Evolutionary conservation across 495 filamentous ascomycete genomes (phyloP), one percentile per base, ranked within the genome.

Genomic region (Xylaria castorea): DNA sequence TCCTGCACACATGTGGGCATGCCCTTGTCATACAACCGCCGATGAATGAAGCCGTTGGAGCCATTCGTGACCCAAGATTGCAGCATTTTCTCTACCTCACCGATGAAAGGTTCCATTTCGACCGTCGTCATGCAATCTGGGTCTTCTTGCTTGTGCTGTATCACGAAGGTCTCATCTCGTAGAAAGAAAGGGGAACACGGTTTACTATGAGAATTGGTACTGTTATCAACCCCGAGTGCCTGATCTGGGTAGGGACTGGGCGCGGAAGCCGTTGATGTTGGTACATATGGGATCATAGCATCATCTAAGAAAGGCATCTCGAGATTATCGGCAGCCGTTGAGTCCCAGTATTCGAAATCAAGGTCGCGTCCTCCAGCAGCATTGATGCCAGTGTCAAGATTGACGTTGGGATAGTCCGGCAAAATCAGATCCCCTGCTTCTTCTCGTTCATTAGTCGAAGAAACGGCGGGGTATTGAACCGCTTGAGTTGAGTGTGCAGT

Each of bases 11-110:
- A 70, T 1, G 57, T 68, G 0, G 84, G 82, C 34, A 83, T 71
- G 27, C 67, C 65, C 5, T 57, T 68, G 6, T 70, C 51, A 63
- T 83, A 84, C 7, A 85, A 63, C n/a, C 77, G 77, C 5, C 73
- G 75, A 68, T 87, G 85, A 12, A 85, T 79, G 53, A 86, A 80
- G 22, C 74, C 70, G 48, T 68, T 79, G 63, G 73, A 74, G 8
- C 79, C 80, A 6, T 73, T 66, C 1, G 40, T 65, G 18, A 72
- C 68, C 79, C 79, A 82, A 25, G 22, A 57, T 16, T 40, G 70
- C 55, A 75, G 50, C 80, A 75, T 79, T 12, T n/a, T 30, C 34
- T 79, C 72, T 16, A 81, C 70, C 51, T 58, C 70, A 20, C 62
- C 34, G n/a, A 81, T 72, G 64, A 75, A 80, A 16, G 76, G 68